These are phyloP conservation scores for Anisogramma anomala DNA, from an alignment of 2,329 filamentous ascomycete species.

Conservation along the genomic window DNA sequence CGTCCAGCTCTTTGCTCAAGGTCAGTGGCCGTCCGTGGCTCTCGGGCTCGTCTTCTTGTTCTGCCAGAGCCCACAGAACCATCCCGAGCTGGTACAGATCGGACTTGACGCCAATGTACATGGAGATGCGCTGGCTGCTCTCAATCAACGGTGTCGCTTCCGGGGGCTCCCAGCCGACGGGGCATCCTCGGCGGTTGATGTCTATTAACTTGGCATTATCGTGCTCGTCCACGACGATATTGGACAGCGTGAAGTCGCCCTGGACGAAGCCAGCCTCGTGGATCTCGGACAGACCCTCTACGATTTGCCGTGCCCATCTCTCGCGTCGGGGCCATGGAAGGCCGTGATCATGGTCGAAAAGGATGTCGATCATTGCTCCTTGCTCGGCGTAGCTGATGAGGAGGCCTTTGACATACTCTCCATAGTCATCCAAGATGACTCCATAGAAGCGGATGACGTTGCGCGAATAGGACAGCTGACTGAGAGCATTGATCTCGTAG, in stretches of 20 bases:
- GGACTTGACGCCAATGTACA: slow-evolving; percentile 97
- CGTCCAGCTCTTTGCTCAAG: slow-evolving; percentile 43
- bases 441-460: slow-evolving; percentile 81
- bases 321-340: slow-evolving; percentile 62
- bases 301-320: slow-evolving; percentile 84
- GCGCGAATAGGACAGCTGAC: slow-evolving; percentile 57
- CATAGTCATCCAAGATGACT: slow-evolving; percentile 70
- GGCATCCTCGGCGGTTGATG: slow-evolving; percentile 94
- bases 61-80: slow-evolving; percentile 87
- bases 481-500: slow-evolving; percentile 94
- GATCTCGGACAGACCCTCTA: slow-evolving; percentile 79
- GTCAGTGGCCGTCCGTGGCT: slow-evolving; percentile 58
- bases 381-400: slow-evolving; percentile 79
- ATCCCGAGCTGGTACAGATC: slow-evolving; percentile 94
- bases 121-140: slow-evolving; percentile 78
- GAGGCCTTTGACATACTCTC: slow-evolving; percentile 69
- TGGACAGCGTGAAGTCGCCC: slow-evolving; percentile 92
- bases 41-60: slow-evolving; percentile 83
- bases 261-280: slow-evolving; percentile 96
- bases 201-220: slow-evolving; percentile 94
- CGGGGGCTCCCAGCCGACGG: slow-evolving; percentile 93
- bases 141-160: slow-evolving; percentile 79
- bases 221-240: slow-evolving; percentile 80
- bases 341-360: slow-evolving; percentile 62
- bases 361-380: slow-evolving; percentile 79